Conservation (phyloP, 352 stramenopile genomes). For the Phytophthora pisi region DNA sequence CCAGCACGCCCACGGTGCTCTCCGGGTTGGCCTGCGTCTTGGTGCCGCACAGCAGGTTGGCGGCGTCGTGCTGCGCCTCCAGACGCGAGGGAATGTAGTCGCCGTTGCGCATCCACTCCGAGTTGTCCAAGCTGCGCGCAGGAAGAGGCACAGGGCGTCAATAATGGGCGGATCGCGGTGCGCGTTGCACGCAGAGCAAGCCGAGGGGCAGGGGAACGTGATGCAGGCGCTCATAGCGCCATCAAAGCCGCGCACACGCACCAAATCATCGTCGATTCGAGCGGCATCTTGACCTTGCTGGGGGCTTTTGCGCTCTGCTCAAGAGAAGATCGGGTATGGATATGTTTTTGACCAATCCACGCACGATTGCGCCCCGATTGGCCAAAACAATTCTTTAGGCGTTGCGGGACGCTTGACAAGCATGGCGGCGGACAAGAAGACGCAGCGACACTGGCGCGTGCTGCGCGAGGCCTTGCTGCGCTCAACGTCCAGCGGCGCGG, state of each 20-base stretch:
- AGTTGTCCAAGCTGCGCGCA: constrained; percentile 92
- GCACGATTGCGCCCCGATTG: too few relatives aligned
- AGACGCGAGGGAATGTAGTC: constrained; percentile 99
- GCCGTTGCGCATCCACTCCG: constrained; percentile 99
- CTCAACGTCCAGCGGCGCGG: constrained; percentile 11
- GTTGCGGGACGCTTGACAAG: constrained; percentile 12
- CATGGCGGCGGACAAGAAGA: constrained; percentile 42
- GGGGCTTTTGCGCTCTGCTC: constrained; percentile 23
- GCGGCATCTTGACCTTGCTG: constrained; percentile 62
- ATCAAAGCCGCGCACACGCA: constrained; percentile 29
- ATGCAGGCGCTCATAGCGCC: neutral
- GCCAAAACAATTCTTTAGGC: too few relatives aligned
- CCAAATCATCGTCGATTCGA: constrained; percentile 91
- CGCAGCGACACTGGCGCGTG: constrained; percentile 68
- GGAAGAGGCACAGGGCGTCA: constrained; percentile 11
- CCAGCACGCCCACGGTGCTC: constrained; percentile 97
- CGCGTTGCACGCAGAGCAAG: neutral
- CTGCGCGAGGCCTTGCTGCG: constrained; percentile 66
- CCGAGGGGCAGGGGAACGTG: constrained; percentile 1
- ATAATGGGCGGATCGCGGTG: constrained; percentile 4
- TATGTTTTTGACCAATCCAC: too few relatives aligned
- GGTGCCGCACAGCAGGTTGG: constrained; percentile 96
- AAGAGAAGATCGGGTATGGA: constrained; percentile 31
- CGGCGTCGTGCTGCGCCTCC: constrained; percentile 98
- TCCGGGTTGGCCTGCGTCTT: constrained; percentile 99